These are phyloP conservation scores for Fraxinus platypoda DNA, from an alignment of 305 asterid genomes.

Conservation along the genomic window DNA sequence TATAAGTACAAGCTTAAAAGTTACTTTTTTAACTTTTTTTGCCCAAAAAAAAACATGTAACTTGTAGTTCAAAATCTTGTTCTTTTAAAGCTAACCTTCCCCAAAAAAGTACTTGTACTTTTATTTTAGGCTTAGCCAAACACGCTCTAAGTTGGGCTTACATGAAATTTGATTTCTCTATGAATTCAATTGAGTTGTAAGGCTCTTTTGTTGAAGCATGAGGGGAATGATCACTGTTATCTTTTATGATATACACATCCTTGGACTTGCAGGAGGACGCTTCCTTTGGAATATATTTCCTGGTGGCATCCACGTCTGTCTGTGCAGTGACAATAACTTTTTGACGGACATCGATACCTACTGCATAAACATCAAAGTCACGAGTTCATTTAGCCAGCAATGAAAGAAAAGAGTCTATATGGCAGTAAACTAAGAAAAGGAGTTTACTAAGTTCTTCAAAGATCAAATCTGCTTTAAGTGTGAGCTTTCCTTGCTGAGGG, in stretches of 20 bases:
- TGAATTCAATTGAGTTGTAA: conserved; percentile 32
- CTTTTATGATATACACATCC: conserved; percentile 40
- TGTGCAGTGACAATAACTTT: conserved; percentile 64
- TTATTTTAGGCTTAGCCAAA: background rate
- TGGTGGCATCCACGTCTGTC: conserved; percentile 29
- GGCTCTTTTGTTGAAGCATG: conserved; percentile 36
- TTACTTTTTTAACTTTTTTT: background rate
- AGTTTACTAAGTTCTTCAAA: conserved; percentile 72
- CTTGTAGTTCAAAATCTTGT: background rate
- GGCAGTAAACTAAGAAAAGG: conserved; percentile 21
- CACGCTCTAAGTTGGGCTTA: conserved; percentile 30
- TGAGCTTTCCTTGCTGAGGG: conserved; percentile 74
- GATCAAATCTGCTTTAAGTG: conserved; percentile 81
- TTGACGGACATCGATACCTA: conserved; percentile 86
- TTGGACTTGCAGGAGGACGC: conserved; percentile 42
- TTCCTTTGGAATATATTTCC: conserved; percentile 39
- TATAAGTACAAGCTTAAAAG: background rate
- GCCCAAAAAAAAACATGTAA: background rate
- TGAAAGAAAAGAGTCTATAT: background rate
- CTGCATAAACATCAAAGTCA: conserved; percentile 46
- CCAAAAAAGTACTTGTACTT: background rate
- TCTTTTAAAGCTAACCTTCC: background rate
- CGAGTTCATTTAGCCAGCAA: conserved; percentile 19
- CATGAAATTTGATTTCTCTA: conserved; percentile 51
- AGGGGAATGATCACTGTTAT: conserved; percentile 31